Evolutionary conservation across 768 basidiomycete species (phyloP).

Genomic region (Naematelia aurantialba): DNA sequence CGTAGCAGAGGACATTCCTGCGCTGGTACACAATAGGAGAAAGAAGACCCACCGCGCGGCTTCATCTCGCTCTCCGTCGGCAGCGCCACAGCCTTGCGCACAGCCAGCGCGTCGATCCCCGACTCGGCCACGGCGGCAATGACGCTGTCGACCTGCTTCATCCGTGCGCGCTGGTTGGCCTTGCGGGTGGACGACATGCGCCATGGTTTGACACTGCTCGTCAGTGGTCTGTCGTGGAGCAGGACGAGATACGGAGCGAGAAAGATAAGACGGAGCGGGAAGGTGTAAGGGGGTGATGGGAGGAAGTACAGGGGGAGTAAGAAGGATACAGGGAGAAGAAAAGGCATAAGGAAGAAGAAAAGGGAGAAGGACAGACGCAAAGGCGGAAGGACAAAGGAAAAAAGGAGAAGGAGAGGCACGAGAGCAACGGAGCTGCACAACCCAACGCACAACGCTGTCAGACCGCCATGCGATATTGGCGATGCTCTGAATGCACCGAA

Average conservation of each 20-base stretch:
- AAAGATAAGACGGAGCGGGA: not conserved
- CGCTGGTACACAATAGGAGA: no score
- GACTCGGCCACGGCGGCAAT: constrained; percentile 80
- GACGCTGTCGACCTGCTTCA: constrained; percentile 89
- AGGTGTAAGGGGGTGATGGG: no score
- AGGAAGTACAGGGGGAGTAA: no score
- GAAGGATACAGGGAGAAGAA: not conserved
- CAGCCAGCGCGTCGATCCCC: constrained; percentile 59
- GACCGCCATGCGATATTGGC: constrained; percentile 59
- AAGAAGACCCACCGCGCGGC: constrained; percentile 54
- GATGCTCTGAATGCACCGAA: constrained; percentile 72
- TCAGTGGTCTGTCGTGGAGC: not conserved
- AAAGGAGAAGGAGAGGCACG: not conserved
- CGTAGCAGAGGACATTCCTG: not conserved
- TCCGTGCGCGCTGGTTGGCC: constrained; percentile 78
- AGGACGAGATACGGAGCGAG: not conserved
- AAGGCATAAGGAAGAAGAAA: not conserved
- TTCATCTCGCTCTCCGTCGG: constrained; percentile 94
- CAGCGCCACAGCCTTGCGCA: constrained; percentile 72
- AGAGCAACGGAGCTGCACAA: no score
- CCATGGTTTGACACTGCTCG: constrained; percentile 59
- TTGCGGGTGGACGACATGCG: constrained; percentile 86
- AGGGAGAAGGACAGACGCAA: not conserved
- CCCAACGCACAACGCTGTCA: constrained; percentile 69
- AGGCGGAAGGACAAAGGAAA: not conserved